phyloP scores from a whole-genome alignment of 345 rosid genomes.

The Hirschfeldia incana region DNA sequence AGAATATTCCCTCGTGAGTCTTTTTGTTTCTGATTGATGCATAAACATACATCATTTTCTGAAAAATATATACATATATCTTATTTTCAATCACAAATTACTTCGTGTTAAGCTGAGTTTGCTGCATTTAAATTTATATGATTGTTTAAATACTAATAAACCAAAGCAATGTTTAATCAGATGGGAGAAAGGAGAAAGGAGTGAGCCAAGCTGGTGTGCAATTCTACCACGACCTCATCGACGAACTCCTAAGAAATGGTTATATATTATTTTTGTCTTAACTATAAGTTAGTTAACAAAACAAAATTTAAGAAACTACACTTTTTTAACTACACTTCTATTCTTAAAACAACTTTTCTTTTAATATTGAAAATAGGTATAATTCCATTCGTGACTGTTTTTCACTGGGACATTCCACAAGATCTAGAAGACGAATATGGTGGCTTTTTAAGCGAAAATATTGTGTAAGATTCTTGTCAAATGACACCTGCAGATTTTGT shows the following conservation, averaged over 20 bases:
- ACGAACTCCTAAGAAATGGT: neutral
- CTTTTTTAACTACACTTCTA: too few relatives aligned
- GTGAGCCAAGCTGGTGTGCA: constrained; percentile 46
- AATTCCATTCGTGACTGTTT: neutral
- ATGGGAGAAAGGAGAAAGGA: constrained; percentile 48
- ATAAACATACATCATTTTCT: too few relatives aligned
- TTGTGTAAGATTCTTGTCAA: neutral
- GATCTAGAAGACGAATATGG: constrained; percentile 40
- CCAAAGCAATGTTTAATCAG: constrained; percentile 3
- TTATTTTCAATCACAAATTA: too few relatives aligned
- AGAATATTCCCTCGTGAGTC: constrained; percentile 50
- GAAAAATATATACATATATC: too few relatives aligned
- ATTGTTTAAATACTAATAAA: neutral
- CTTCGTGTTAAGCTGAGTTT: too few relatives aligned
- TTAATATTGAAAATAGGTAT: neutral
- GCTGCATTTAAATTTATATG: too few relatives aligned
- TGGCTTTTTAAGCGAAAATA: neutral
- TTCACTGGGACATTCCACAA: constrained; percentile 31
- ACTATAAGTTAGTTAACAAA: too few relatives aligned
- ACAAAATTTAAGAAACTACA: too few relatives aligned
- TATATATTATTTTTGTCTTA: too few relatives aligned
- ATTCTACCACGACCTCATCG: constrained; percentile 39
- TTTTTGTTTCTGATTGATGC: too few relatives aligned
- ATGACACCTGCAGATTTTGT: too few relatives aligned
- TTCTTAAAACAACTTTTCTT: too few relatives aligned